Conservation (phyloP, 208 protist species). For the Acanthamoeba royreba region DNA sequence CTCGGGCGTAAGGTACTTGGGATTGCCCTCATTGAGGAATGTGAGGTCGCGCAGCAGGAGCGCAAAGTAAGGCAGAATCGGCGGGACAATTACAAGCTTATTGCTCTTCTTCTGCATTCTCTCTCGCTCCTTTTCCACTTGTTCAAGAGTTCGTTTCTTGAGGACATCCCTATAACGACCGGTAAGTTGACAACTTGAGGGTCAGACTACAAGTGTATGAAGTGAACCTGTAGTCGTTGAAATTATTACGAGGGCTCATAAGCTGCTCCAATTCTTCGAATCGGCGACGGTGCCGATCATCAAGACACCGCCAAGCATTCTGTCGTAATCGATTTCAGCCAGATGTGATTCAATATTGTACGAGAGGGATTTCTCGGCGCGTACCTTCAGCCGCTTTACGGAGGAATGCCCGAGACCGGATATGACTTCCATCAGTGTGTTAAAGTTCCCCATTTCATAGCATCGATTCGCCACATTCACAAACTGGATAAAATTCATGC, state of each 20-base stretch:
- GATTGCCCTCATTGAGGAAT: background rate
- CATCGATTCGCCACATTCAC: background rate
- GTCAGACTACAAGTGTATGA: too few relatives aligned
- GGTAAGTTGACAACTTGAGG: too few relatives aligned
- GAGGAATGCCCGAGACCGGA: background rate
- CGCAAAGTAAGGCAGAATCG: background rate
- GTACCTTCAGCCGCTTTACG: background rate
- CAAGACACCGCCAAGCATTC: background rate
- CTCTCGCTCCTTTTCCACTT: background rate
- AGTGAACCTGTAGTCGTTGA: background rate
- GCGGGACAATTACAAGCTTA: background rate
- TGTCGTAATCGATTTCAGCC: too few relatives aligned
- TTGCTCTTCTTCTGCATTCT: background rate
- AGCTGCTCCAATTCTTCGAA: constrained; percentile 12
- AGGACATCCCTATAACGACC: background rate
- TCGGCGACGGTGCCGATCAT: background rate
- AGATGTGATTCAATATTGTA: too few relatives aligned
- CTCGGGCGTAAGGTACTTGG: background rate
- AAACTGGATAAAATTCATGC: background rate
- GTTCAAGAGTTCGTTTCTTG: background rate
- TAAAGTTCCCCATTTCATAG: background rate
- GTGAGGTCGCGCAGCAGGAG: background rate
- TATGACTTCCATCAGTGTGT: background rate
- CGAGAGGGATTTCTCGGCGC: too few relatives aligned
- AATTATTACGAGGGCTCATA: background rate